Conservation (phyloP, 441 rosid genomes). For the Jatropha multifida region DNA sequence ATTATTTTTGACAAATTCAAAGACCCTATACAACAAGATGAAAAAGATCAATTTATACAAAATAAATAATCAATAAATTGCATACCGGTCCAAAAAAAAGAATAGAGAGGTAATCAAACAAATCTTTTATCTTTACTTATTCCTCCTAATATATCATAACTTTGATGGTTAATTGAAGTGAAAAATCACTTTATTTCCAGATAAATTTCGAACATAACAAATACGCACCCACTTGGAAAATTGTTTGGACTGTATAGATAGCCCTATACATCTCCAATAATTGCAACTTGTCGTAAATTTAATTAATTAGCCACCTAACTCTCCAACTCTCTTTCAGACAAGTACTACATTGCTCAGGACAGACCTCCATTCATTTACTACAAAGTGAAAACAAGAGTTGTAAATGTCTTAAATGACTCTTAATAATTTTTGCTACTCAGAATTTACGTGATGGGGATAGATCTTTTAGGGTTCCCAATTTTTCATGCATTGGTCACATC, state of each 20-base stretch:
- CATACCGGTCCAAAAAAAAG: too few species aligned
- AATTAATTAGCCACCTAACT: constrained; percentile 22
- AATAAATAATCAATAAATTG: too few species aligned
- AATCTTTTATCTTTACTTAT: too few species aligned
- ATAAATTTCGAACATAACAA: not conserved
- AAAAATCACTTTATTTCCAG: too few species aligned
- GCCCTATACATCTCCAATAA: too few species aligned
- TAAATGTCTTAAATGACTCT: constrained; percentile 17
- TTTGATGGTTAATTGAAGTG: too few species aligned
- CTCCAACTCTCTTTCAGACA: not conserved
- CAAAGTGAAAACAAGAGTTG: not conserved
- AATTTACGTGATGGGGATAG: constrained; percentile 24
- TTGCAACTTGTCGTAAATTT: constrained; percentile 22
- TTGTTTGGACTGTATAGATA: not conserved
- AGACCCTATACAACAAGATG: too few species aligned
- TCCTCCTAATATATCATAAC: too few species aligned
- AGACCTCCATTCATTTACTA: not conserved
- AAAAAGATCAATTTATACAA: too few species aligned
- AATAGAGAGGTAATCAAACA: too few species aligned
- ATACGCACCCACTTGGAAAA: not conserved
- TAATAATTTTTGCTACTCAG: not conserved
- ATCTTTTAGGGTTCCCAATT: not conserved
- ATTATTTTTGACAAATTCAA: too few species aligned
- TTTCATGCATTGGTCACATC: constrained; percentile 41
- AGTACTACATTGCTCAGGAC: constrained; percentile 10